Evolutionary conservation across 2,329 filamentous ascomycete genomes (phyloP), one percentile per base, ranked within the genome.

Genomic region (Ophiocordyceps robertsii): DNA sequence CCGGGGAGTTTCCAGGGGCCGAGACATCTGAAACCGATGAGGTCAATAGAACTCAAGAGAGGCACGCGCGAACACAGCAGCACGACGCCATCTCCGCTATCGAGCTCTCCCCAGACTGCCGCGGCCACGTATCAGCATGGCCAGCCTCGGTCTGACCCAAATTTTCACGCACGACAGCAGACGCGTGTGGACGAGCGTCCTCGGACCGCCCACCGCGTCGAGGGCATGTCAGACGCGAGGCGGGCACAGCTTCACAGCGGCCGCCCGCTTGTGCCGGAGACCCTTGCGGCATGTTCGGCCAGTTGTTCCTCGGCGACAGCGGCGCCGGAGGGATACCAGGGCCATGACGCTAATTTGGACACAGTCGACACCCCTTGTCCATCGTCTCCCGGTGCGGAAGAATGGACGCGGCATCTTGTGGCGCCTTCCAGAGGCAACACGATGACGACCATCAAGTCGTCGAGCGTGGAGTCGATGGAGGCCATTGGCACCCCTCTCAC

Each of bases 1-100:
- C 70, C 79, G 4, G 83, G 82, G 44, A 77, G 56, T 57, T 69
- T 68, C 50, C 77, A 67, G 52, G 47, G 50, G 38, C 73, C 56
- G 49, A 70, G 51, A 45, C 68, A 56, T 49, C 69, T 59, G 9
- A 68, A 69, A 11, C 64, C 71, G 14, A 63, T 70, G 39, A 60
- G 65, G 29, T 72, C 72, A 0, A 56, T 65, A 6, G 67, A 70
- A 30, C 46, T 64, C 4, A 57, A 55, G 29, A 57, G 54, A 38
- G 48, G 52, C 12, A 52, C 52, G 31, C 53, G 53, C 16, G 50
- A 56, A 29, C 50, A 48, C 32, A 50, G 55, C 4, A 45, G 64
- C 10, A 49, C 40, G 17, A 31, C 60, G 4, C 62, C 64, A 10
- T 64, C 66, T 1, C 52, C 61, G 13, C 54, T 67, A 37, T 63